phyloP scores from a whole-genome alignment of 306 rosid species.

The Corylus americana region DNA sequence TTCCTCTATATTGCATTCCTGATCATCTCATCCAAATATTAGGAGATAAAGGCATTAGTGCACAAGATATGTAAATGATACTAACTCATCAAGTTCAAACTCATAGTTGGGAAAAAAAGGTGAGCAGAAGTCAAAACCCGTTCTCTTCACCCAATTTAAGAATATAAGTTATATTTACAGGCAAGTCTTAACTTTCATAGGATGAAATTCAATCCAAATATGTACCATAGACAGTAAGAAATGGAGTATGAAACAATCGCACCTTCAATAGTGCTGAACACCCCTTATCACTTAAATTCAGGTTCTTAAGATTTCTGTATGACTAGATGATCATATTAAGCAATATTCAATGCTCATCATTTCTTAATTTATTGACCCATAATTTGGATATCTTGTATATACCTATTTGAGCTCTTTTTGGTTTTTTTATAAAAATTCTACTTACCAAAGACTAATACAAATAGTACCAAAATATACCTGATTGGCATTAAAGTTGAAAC shows the following conservation, averaged over 20 bases:
- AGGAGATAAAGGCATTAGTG: constrained; percentile 18
- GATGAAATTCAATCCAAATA: background rate
- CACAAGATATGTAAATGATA: constrained; percentile 7
- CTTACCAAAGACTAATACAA: no score
- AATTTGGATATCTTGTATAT: no score
- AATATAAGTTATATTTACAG: background rate
- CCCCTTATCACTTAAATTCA: no score
- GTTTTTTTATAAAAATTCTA: no score
- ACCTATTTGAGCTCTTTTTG: no score
- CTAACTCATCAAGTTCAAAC: background rate
- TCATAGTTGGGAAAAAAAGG: background rate
- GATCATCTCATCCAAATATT: constrained; percentile 28
- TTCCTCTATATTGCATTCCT: constrained; percentile 64
- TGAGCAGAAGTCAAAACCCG: background rate
- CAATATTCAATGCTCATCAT: no score
- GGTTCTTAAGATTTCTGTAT: no score
- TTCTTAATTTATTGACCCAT: no score
- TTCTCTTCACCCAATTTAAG: background rate
- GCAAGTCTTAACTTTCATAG: background rate
- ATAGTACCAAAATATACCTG: no score
- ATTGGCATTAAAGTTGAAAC: no score
- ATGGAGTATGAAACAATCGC: background rate
- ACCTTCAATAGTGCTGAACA: background rate
- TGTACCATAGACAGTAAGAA: background rate
- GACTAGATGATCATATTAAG: no score